phyloP scores from a whole-genome alignment of 441 rosid species.

The Breynia disticha region DNA sequence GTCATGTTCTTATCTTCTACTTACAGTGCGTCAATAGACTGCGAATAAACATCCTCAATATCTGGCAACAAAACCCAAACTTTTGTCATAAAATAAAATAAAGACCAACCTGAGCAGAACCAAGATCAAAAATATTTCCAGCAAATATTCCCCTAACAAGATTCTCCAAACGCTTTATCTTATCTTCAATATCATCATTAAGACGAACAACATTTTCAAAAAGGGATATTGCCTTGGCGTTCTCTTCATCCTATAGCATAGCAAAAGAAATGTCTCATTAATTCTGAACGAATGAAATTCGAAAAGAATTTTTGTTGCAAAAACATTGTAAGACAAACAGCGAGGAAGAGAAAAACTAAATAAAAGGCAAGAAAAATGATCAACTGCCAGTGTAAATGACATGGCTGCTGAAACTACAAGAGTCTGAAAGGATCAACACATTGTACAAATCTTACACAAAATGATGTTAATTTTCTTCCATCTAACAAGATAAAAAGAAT shows the following conservation, averaged over 20 bases:
- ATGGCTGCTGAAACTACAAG: too few relatives aligned
- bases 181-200: conserved; percentile 72
- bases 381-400: background rate
- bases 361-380: background rate
- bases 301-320: background rate
- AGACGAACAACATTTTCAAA: conserved; percentile 63
- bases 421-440: too few relatives aligned
- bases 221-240: conserved; percentile 84
- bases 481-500: too few relatives aligned
- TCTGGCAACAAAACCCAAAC: background rate
- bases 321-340: background rate
- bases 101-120: conserved; percentile 67
- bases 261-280: conserved; percentile 4
- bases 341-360: background rate
- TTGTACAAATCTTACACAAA: too few relatives aligned
- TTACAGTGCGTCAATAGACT: too few relatives aligned
- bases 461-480: too few relatives aligned
- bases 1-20: too few relatives aligned
- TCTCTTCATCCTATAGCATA: conserved; percentile 57
- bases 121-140: conserved; percentile 92
- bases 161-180: conserved; percentile 56
- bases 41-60: too few relatives aligned
- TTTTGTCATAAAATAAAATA: conserved; percentile 4
- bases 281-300: background rate
- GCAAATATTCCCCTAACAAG: conserved; percentile 88